Evolutionary conservation across 306 rosid species (phyloP).

Genomic region (Cucumis melo): DNA sequence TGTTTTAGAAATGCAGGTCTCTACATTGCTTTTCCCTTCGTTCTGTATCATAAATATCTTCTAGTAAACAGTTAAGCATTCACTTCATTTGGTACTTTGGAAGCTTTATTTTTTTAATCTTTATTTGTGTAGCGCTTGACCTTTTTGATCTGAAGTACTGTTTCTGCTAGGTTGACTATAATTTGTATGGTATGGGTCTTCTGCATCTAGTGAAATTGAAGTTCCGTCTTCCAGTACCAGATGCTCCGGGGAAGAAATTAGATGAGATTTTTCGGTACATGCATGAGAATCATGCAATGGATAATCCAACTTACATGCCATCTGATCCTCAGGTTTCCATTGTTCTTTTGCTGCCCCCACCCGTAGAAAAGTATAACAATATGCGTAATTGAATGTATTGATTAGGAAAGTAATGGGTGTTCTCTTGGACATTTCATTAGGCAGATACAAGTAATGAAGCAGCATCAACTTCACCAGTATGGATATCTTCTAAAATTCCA

Average conservation of each 20-base stretch:
- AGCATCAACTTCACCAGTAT: conserved; percentile 31
- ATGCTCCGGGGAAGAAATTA: conserved; percentile 23
- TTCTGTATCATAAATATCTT: not conserved
- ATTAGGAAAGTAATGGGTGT: conserved; percentile 10
- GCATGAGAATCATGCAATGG: conserved; percentile 14
- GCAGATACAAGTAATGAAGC: conserved; percentile 33
- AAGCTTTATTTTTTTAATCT: not conserved
- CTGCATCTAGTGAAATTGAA: conserved; percentile 67
- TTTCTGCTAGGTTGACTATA: conserved; percentile 26
- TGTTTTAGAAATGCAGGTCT: not conserved
- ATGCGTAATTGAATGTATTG: not conserved
- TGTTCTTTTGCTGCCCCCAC: not conserved
- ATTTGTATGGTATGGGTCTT: conserved; percentile 83
- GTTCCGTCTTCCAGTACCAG: conserved; percentile 64
- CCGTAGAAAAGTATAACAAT: not conserved
- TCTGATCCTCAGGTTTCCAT: conserved; percentile 18
- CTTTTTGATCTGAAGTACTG: not conserved
- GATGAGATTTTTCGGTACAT: conserved; percentile 16
- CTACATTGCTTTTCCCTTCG: not conserved
- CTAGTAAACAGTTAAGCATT: not conserved
- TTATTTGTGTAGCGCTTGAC: not conserved
- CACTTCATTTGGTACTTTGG: not conserved
- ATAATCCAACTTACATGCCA: conserved; percentile 24
- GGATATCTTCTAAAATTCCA: conserved; percentile 52
- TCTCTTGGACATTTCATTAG: conserved; percentile 30